These are phyloP conservation scores for Exophiala bonariae DNA, from an alignment of 2,329 filamentous ascomycete genomes.

Conservation along the genomic window DNA sequence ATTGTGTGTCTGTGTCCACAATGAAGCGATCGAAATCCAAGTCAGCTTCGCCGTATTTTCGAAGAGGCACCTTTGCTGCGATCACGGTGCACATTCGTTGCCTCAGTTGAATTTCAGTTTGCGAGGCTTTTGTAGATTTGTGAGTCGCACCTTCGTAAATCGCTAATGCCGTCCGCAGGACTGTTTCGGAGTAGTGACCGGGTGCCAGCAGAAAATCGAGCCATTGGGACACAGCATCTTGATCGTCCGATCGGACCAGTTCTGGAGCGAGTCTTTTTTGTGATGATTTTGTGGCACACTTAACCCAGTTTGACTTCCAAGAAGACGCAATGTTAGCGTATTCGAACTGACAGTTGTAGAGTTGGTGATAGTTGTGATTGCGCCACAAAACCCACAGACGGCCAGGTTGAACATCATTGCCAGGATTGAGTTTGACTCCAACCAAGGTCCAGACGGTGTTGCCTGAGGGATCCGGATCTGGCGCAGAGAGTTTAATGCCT, in stretches of 20 bases:
- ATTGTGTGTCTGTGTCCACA: conserved; percentile 74
- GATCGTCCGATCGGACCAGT: conserved; percentile 63
- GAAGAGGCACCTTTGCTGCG: conserved; percentile 54
- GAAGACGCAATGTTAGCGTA: conserved; percentile 61
- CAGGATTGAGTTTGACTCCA: conserved; percentile 67
- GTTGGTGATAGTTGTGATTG: conserved; percentile 75
- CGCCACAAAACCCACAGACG: conserved; percentile 80
- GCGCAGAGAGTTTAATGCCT: conserved; percentile 63
- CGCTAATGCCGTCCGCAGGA: conserved; percentile 77
- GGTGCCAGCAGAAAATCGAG: conserved; percentile 79
- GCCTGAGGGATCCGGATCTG: conserved; percentile 60
- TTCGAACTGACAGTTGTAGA: conserved; percentile 72
- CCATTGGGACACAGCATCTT: conserved; percentile 81
- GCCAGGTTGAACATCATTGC: conserved; percentile 54
- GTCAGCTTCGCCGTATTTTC: conserved; percentile 72
- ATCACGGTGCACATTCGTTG: conserved; percentile 29
- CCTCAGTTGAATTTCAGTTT: conserved; percentile 40
- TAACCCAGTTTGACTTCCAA: conserved; percentile 70
- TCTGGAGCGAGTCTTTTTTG: conserved; percentile 46
- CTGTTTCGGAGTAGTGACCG: conserved; percentile 75
- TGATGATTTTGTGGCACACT: conserved; percentile 54
- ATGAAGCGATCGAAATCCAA: conserved; percentile 77
- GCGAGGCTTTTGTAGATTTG: conserved; percentile 28
- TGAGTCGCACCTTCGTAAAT: conserved; percentile 71
- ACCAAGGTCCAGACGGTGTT: conserved; percentile 78